Base-by-base conservation (phyloP, 257 asterid species). In the Penstemon barbatus region DNA sequence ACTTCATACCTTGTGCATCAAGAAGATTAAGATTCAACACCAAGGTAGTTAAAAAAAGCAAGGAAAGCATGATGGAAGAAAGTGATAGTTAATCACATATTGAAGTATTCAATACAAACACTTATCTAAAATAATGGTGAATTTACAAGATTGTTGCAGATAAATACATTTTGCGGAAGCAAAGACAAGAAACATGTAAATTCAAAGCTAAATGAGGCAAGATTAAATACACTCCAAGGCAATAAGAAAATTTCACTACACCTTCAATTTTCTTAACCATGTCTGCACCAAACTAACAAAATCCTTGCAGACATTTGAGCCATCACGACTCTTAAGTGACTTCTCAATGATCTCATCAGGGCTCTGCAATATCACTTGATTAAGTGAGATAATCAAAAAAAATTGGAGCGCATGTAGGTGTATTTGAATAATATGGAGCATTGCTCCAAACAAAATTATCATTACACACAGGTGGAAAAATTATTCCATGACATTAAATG, bases 221-320 rank as follows among this genome's bases (percentile, higher is more conserved):
- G 25, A 66, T 61, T 49, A 51, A 33, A 64, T 40, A 55, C 46
- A 68, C 15, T 55, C 53, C 48, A 61, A 59, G 42, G n/a, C 59
- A 62, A 69, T 58, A 58, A 41, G 72, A 62, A 53, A 74, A 57
- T 19, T 15, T 60, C 38, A 71, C 6, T 54, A 59, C 63, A 93
- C 99, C 97, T 93, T 90, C 71, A 93, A 71, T 79, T 89, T 93
- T 71, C 77, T 79, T 68, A 93, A 79, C 96, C 97, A 90, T 57
- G 81, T 54, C 67, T 84, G 92, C 71, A 80, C 97, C 79, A 76
- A 78, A 76, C 86, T 79, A 74, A 93, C 91, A 67, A 93, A 93
- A 85, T 93, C 97, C 64, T 83, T 89, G 66, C 96, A 93, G 73
- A 68, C 74, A 45, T 75, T 77, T 73, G 92, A 80, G 65, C 95